Conservation (phyloP, 1,139 yeast genomes). For the Lodderomyces theae region DNA sequence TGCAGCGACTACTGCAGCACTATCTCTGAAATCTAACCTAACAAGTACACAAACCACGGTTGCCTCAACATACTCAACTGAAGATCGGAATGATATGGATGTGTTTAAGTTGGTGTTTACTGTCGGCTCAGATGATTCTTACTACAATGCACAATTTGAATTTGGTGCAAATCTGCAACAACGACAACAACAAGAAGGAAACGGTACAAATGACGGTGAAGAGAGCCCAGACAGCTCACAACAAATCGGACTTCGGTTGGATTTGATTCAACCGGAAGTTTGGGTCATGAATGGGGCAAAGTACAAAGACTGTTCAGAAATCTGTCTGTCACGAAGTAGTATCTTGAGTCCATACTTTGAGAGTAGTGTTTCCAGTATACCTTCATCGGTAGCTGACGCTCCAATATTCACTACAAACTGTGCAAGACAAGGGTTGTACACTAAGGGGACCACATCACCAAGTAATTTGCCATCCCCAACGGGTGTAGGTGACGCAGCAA, state of each 20-base stretch:
- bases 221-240: no score
- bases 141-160: slow-evolving; percentile 17
- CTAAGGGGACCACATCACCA: slow-evolving; percentile 11
- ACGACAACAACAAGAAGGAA: background rate
- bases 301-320: slow-evolving; percentile 22
- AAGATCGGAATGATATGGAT: slow-evolving; percentile 17
- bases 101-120: slow-evolving; percentile 24
- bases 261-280: slow-evolving; percentile 33
- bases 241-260: slow-evolving; percentile 26
- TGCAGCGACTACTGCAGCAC: slow-evolving; percentile 9
- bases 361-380: slow-evolving; percentile 10
- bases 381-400: slow-evolving; percentile 20
- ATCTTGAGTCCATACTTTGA: background rate
- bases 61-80: slow-evolving; percentile 15
- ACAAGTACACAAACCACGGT: slow-evolving; percentile 1
- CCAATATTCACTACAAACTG: slow-evolving; percentile 26
- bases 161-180: slow-evolving; percentile 11
- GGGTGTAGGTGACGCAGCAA: slow-evolving; percentile 10
- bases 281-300: slow-evolving; percentile 34
- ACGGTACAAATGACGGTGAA: no score
- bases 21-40: background rate
- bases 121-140: slow-evolving; percentile 13
- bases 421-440: slow-evolving; percentile 27
- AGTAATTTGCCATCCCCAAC: slow-evolving; percentile 13
- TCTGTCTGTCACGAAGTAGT: background rate